Evolutionary conservation across 1,139 yeast genomes (phyloP).

Genomic region (Geotrichum aggregatum): DNA sequence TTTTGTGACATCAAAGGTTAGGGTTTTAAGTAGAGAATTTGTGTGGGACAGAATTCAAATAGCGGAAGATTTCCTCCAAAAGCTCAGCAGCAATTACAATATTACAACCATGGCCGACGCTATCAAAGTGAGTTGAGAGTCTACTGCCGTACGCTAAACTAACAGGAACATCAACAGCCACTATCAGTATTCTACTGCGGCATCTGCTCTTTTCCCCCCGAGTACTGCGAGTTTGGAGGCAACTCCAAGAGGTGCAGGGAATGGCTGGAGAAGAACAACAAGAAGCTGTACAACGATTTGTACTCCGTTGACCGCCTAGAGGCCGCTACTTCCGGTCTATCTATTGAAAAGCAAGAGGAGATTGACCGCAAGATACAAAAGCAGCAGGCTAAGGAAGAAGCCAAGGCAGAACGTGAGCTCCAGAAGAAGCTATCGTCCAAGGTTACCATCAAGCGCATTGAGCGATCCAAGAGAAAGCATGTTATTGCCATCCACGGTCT

Average conservation of each 20-base stretch:
- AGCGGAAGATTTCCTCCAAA: neutral
- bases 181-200: conserved; percentile 62
- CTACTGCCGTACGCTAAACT: too few relatives aligned
- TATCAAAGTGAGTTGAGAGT: conserved; percentile 5
- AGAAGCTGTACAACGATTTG: conserved; percentile 53
- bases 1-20: neutral
- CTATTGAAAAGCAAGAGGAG: conserved; percentile 75
- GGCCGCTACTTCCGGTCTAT: conserved; percentile 52
- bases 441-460: conserved; percentile 79
- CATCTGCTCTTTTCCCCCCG: conserved; percentile 83
- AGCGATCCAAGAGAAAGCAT: conserved; percentile 84
- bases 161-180: conserved; percentile 1
- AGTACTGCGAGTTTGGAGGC: conserved; percentile 90
- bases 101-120: conserved; percentile 4
- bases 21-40: neutral
- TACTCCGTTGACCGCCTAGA: conserved; percentile 52
- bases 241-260: conserved; percentile 75
- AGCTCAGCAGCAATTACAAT: neutral
- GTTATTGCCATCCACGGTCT: conserved; percentile 83
- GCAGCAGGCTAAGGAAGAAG: conserved; percentile 84
- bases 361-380: conserved; percentile 77
- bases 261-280: conserved; percentile 65
- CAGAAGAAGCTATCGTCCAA: conserved; percentile 75
- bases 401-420: conserved; percentile 78
- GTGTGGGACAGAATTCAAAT: neutral